Percentiles rank a stretch among this genome's conserved stretches.
Evolutionary conservation across 139 green algal genomes (phyloP).

Genomic region (Raphidocelis subcapitata): DNA sequence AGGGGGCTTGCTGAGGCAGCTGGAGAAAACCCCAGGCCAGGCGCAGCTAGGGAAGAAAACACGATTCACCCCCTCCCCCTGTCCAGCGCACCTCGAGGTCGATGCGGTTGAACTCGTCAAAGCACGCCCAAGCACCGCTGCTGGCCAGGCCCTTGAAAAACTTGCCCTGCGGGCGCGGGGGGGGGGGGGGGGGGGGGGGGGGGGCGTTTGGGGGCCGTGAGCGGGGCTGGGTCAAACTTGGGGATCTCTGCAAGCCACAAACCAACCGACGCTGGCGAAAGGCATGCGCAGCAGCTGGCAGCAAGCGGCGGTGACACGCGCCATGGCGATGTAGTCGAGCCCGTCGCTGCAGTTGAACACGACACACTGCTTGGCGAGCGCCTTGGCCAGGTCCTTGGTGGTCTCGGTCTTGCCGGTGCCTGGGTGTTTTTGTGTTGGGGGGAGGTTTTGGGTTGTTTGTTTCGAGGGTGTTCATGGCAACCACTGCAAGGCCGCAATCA

Average conservation of each 20-base stretch:
- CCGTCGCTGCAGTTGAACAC: constrained; percentile 65
- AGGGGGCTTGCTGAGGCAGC: too few species aligned
- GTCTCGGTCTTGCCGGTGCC: constrained; percentile 87
- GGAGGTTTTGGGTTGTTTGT: constrained; percentile 7
- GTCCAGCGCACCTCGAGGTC: constrained; percentile 71
- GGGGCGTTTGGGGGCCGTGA: too few species aligned
- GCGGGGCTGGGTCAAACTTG: too few species aligned
- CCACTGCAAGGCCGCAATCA: too few species aligned
- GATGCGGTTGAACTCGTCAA: constrained; percentile 91
- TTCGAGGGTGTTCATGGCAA: too few species aligned
- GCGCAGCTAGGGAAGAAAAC: background rate
- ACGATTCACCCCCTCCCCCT: background rate
- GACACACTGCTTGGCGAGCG: constrained; percentile 70
- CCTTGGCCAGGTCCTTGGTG: constrained; percentile 86
- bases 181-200: too few species aligned
- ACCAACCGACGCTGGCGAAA: too few species aligned
- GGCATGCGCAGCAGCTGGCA: too few species aligned
- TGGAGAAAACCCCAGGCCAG: too few species aligned
- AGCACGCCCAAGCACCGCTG: constrained; percentile 78
- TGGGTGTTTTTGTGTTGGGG: background rate
- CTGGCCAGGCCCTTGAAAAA: constrained; percentile 84
- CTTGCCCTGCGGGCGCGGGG: too few species aligned
- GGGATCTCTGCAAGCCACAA: too few species aligned
- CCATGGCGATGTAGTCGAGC: constrained; percentile 75
- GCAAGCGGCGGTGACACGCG: background rate